Conservation (phyloP, 768 basidiomycete species). For the Collybia mongolica region DNA sequence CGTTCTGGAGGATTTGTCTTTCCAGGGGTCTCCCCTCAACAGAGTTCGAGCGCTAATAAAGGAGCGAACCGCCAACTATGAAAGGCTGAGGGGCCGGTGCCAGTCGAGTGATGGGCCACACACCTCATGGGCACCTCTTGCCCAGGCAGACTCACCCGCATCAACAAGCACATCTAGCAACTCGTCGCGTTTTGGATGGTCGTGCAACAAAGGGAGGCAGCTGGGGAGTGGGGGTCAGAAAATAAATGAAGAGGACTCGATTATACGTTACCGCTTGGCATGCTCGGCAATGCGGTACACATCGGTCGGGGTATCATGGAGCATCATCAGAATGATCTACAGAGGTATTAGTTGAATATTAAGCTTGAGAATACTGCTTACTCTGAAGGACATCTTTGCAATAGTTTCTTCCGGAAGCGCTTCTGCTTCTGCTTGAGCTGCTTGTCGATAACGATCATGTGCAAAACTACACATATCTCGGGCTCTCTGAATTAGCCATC, state of each 20-base stretch:
- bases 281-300: constrained; percentile 71
- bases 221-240: constrained; percentile 25
- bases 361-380: constrained; percentile 22
- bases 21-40: constrained; percentile 55
- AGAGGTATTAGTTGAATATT: background rate
- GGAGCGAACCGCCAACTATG: constrained; percentile 60
- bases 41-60: constrained; percentile 59
- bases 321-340: constrained; percentile 71
- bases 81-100: background rate
- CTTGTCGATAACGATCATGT: constrained; percentile 75
- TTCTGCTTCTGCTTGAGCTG: constrained; percentile 60
- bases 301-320: constrained; percentile 59
- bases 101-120: background rate
- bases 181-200: constrained; percentile 60
- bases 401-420: constrained; percentile 45
- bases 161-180: constrained; percentile 60
- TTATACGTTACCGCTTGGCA: constrained; percentile 48
- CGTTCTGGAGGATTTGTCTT: constrained; percentile 42
- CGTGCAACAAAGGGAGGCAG: constrained; percentile 60
- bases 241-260: background rate
- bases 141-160: constrained; percentile 70
- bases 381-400: constrained; percentile 71
- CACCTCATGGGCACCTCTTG: constrained; percentile 76
- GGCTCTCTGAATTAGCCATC: constrained; percentile 72
- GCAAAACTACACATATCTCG: constrained; percentile 77